These are phyloP conservation scores for Lotus japonicus DNA, from an alignment of 306 rosid species.

Conservation along the genomic window DNA sequence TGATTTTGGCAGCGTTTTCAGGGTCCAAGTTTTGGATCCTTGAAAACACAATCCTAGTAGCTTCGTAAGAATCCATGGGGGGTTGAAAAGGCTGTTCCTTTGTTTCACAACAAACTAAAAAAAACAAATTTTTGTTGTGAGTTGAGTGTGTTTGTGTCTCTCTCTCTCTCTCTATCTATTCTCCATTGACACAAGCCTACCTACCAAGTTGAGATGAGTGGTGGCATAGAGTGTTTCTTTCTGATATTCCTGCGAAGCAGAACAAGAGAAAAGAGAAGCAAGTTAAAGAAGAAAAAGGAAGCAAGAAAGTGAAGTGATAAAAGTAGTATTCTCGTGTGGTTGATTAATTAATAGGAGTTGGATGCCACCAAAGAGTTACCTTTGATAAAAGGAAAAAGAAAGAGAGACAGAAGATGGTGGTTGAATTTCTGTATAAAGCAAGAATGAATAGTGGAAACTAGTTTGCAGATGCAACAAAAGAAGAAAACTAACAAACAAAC, in stretches of 20 bases:
- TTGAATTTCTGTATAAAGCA: slow-evolving; percentile 46
- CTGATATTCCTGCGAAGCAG: slow-evolving; percentile 76
- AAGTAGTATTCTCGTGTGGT: slow-evolving; percentile 84
- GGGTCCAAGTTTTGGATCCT: slow-evolving; percentile 94
- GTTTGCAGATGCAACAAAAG: slow-evolving; percentile 35
- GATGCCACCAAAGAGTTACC: slow-evolving; percentile 28
- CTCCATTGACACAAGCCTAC: slow-evolving; percentile 32
- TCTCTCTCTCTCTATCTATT: not conserved
- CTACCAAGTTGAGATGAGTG: slow-evolving; percentile 52
- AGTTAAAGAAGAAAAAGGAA: slow-evolving; percentile 29
- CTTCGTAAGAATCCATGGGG: slow-evolving; percentile 88
- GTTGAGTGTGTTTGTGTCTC: not conserved
- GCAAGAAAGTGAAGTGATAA: slow-evolving; percentile 38
- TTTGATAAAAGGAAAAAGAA: slow-evolving; percentile 27
- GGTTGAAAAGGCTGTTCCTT: not conserved
- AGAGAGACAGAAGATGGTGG: slow-evolving; percentile 24
- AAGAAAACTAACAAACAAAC: slow-evolving; percentile 10
- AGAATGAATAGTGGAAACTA: slow-evolving; percentile 12
- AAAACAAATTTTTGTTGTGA: slow-evolving; percentile 11
- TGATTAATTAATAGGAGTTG: slow-evolving; percentile 32
- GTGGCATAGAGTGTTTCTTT: slow-evolving; percentile 23
- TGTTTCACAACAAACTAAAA: slow-evolving; percentile 26
- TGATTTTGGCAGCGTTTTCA: slow-evolving; percentile 94
- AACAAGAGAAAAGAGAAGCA: slow-evolving; percentile 38
- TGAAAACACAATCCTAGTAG: slow-evolving; percentile 77